Percentiles rank a stretch among this genome's conserved stretches.
These are phyloP conservation scores for Erysimum pusillum DNA, from an alignment of 441 rosid genomes.

Conservation along the genomic window DNA sequence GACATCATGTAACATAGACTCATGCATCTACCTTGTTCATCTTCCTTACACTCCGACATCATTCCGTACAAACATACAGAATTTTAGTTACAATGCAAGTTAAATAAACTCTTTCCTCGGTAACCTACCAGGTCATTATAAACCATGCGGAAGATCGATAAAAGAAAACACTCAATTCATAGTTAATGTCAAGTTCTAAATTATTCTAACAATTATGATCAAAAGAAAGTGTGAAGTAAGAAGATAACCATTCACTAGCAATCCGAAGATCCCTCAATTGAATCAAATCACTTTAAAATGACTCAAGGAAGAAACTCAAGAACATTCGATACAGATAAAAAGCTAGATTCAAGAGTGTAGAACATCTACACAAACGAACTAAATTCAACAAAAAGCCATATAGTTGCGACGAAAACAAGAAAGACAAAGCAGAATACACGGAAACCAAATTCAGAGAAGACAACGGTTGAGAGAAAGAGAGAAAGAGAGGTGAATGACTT, in stretches of 20 bases:
- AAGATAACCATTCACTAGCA: not conserved
- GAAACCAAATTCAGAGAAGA: constrained; percentile 3
- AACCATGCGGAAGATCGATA: not conserved
- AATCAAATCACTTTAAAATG: not conserved
- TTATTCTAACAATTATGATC: not conserved
- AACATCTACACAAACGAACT: not conserved
- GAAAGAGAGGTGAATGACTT: constrained; percentile 1
- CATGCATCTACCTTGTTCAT: constrained; percentile 68
- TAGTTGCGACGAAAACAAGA: no score
- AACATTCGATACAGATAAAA: not conserved
- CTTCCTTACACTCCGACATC: constrained; percentile 48
- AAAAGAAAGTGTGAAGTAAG: no score
- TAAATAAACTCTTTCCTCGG: constrained; percentile 1
- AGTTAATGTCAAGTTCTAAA: not conserved
- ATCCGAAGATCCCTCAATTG: not conserved
- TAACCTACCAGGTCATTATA: not conserved
- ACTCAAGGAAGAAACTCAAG: not conserved
- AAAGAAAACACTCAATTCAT: not conserved
- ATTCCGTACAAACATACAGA: constrained; percentile 8
- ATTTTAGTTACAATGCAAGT: not conserved
- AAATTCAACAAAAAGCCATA: no score
- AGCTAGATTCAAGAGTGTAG: not conserved
- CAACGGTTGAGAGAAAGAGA: not conserved
- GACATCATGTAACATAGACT: constrained; percentile 72
- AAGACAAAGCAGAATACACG: not conserved